These are phyloP conservation scores for Mycena vitilis DNA, from an alignment of 768 basidiomycete species.

Conservation along the genomic window DNA sequence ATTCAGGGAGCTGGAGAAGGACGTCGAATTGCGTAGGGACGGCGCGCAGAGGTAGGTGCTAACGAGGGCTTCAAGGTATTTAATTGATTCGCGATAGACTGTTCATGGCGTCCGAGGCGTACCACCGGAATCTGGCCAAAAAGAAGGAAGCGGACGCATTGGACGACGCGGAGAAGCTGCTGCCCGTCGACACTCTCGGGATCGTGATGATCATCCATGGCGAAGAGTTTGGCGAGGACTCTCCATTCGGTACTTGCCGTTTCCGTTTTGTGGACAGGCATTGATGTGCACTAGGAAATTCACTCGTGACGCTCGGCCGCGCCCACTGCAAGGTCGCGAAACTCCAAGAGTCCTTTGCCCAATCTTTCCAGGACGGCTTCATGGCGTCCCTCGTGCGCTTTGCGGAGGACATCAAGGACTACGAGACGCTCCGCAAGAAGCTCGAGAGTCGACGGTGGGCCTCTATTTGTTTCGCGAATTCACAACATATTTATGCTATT, in stretches of 20 bases:
- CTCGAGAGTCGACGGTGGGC: slow-evolving; percentile 82
- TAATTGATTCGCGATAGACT: slow-evolving; percentile 58
- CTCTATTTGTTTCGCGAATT: background rate
- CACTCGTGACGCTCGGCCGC: slow-evolving; percentile 79
- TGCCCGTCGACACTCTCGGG: slow-evolving; percentile 83
- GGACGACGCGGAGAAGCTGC: slow-evolving; percentile 75
- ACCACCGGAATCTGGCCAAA: slow-evolving; percentile 78
- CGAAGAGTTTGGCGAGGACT: slow-evolving; percentile 83
- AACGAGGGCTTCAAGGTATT: background rate
- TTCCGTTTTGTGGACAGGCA: background rate
- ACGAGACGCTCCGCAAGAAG: slow-evolving; percentile 84
- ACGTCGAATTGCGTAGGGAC: slow-evolving; percentile 82
- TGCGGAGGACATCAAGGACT: slow-evolving; percentile 84
- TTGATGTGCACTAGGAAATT: slow-evolving; percentile 62
- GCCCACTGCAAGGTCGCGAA: slow-evolving; percentile 89
- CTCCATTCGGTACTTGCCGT: slow-evolving; percentile 65
- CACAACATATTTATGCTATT: slow-evolving; percentile 1
- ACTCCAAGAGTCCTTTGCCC: slow-evolving; percentile 84
- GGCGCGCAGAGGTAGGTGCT: slow-evolving; percentile 75
- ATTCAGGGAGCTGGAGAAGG: slow-evolving; percentile 83
- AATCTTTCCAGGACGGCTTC: slow-evolving; percentile 80
- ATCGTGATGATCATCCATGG: slow-evolving; percentile 90
- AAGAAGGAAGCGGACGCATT: slow-evolving; percentile 75
- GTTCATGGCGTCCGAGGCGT: slow-evolving; percentile 76
- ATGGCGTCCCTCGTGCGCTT: slow-evolving; percentile 73